These are phyloP conservation scores for Irpex sp. DNA, from an alignment of 1,284 basidiomycete genomes.

Conservation along the genomic window DNA sequence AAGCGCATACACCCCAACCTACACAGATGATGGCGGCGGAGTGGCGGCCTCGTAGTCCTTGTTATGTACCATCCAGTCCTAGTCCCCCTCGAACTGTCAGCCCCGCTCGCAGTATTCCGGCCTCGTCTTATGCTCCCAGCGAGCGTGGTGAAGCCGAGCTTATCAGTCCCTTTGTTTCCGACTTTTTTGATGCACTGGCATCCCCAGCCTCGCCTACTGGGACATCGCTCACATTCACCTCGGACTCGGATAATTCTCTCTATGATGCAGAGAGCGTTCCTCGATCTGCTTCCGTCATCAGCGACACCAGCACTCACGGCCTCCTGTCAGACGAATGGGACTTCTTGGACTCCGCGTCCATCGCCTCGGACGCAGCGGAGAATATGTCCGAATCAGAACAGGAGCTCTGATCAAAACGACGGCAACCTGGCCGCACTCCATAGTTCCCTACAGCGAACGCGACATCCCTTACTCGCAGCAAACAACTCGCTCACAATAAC, in stretches of 20 bases:
- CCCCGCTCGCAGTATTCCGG: no score
- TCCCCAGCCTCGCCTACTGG: not conserved
- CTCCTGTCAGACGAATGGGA: slow-evolving; percentile 1
- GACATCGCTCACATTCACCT: not conserved
- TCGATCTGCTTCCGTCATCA: slow-evolving; percentile 8
- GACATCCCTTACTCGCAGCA: not conserved
- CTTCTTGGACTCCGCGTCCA: not conserved
- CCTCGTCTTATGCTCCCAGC: no score
- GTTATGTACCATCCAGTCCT: not conserved
- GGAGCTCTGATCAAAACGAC: not conserved
- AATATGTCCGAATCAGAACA: not conserved
- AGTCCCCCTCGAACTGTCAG: not conserved
- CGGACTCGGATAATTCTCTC: not conserved
- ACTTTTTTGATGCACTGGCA: no score
- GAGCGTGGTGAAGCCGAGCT: no score
- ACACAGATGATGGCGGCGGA: not conserved
- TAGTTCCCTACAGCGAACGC: no score
- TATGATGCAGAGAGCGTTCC: slow-evolving; percentile 6
- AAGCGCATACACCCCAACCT: not conserved
- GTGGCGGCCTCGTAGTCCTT: not conserved
- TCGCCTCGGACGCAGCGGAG: not conserved
- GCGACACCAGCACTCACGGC: not conserved
- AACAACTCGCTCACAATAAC: not conserved
- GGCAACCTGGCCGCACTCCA: not conserved
- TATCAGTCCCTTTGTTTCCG: no score